Base-by-base conservation (phyloP, 169 alveolate genomes). In the Plasmodium cynomolgi region DNA sequence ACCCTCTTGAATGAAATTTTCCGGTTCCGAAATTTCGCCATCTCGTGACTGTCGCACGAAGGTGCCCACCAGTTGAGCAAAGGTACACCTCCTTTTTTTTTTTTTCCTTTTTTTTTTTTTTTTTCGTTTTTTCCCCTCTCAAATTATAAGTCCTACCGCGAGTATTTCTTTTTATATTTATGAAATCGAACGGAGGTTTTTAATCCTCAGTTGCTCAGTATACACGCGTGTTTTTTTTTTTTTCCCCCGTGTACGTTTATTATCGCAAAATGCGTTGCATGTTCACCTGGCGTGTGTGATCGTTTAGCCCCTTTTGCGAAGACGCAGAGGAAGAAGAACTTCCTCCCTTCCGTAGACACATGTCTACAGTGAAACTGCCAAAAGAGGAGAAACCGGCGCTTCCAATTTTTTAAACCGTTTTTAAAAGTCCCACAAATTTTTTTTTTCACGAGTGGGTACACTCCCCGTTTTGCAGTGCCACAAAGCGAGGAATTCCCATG, bases 1-100 rank as follows among this genome's bases (percentile, higher is more conserved):
- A 44, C 74, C 34, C 34, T 81, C 74, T 91, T 91, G 80, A 91
- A 91, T 39, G 95, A 91, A 81, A 81, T 91, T 39, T 91, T 91
- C 33, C 47, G 95, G 9, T 71, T 91, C 20, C 44, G 58, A 20
- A 91, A 91, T 29, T 91, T 91, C 56, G 95, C 95, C 20, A 62
- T 75, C 15, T 88, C 94, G 29, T 88, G 82, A 62, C 9, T 56
- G 41, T 50, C 11, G 5, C 50, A 15, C 39, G 34, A 1, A 17
- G 44, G 74, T 5, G 29, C 68, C 72, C 56, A 82, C 15, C 33
- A 1, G 39, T 11, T 23, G 17, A 20, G 41, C 39, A 81, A 50
- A 34, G 33, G 68, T 11, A 20, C n/a, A 81, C 68, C 15, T 26
- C 7, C 15, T 0, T 3, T 50, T 0, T 50, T 15, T 50, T 68